A percentile compares a stretch with the other conserved stretches of the same genome.
These are phyloP conservation scores for Colletotrichum tropicicola DNA, from an alignment of 2,329 filamentous ascomycete species.

Conservation along the genomic window DNA sequence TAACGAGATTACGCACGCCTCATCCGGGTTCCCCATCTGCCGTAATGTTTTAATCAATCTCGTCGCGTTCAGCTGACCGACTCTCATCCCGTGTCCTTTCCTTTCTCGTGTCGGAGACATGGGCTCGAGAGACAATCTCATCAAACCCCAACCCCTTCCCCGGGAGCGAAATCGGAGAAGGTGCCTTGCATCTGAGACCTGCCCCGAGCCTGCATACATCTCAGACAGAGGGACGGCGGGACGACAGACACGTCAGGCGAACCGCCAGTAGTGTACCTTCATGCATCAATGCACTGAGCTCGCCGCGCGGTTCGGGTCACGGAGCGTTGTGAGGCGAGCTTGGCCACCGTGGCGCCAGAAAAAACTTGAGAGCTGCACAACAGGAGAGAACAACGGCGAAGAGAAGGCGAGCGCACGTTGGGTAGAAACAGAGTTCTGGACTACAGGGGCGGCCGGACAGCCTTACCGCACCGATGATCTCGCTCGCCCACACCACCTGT, in stretches of 20 bases:
- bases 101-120: background rate
- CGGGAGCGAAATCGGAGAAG: conserved; percentile 10
- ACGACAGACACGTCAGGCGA: background rate
- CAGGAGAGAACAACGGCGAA: background rate
- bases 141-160: background rate
- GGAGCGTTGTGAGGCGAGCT: background rate
- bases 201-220: conserved; percentile 6
- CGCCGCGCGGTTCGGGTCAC: background rate
- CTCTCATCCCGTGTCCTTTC: background rate
- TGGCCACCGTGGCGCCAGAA: background rate
- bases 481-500: background rate
- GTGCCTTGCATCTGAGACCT: conserved; percentile 16
- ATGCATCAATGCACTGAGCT: background rate
- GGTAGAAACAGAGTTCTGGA: background rate
- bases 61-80: background rate
- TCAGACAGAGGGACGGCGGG: conserved; percentile 11
- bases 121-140: conserved; percentile 7
- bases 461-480: background rate
- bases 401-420: background rate
- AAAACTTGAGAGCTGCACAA: background rate
- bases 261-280: background rate
- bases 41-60: background rate
- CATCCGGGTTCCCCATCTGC: background rate
- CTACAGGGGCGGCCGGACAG: background rate
- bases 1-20: conserved; percentile 1